phyloP scores from a whole-genome alignment of 2,329 filamentous ascomycete genomes.

The Neurospora sp. region DNA sequence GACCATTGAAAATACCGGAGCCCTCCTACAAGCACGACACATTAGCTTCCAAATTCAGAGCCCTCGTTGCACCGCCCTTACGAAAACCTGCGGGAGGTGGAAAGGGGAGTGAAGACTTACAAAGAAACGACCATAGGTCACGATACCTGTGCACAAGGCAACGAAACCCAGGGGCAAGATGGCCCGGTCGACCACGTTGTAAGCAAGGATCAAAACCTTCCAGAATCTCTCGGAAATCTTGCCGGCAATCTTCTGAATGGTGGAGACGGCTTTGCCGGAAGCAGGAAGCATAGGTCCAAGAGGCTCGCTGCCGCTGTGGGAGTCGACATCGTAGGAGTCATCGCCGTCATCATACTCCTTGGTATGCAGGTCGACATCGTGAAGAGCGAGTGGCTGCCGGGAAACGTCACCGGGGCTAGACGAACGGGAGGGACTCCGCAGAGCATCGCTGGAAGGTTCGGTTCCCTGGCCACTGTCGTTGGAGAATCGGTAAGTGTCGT shows the following conservation, averaged over 20 bases:
- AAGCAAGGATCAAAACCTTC: constrained; percentile 46
- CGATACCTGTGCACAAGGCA: constrained; percentile 59
- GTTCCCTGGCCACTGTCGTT: constrained; percentile 68
- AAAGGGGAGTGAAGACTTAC: constrained; percentile 40
- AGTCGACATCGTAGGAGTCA: constrained; percentile 33
- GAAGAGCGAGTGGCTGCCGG: constrained; percentile 25
- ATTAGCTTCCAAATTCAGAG: constrained; percentile 5
- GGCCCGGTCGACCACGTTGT: constrained; percentile 62
- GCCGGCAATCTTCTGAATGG: constrained; percentile 43
- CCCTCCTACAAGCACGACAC: constrained; percentile 43
- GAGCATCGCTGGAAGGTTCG: constrained; percentile 56
- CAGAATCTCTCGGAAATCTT: constrained; percentile 48
- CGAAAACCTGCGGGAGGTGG: neutral
- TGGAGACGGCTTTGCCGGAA: constrained; percentile 38
- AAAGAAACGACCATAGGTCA: constrained; percentile 75
- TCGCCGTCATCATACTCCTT: constrained; percentile 42
- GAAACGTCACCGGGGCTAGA: constrained; percentile 38
- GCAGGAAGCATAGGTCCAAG: constrained; percentile 28
- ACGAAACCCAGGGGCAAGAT: constrained; percentile 72
- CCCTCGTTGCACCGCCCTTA: neutral
- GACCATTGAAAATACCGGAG: constrained; percentile 62
- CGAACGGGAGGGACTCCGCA: constrained; percentile 55
- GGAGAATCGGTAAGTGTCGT: constrained; percentile 45
- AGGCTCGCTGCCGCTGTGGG: constrained; percentile 35
- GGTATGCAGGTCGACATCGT: constrained; percentile 19